These are phyloP conservation scores for Triticum urartu DNA, from an alignment of 176 grass and related monocot genomes.

Conservation along the genomic window DNA sequence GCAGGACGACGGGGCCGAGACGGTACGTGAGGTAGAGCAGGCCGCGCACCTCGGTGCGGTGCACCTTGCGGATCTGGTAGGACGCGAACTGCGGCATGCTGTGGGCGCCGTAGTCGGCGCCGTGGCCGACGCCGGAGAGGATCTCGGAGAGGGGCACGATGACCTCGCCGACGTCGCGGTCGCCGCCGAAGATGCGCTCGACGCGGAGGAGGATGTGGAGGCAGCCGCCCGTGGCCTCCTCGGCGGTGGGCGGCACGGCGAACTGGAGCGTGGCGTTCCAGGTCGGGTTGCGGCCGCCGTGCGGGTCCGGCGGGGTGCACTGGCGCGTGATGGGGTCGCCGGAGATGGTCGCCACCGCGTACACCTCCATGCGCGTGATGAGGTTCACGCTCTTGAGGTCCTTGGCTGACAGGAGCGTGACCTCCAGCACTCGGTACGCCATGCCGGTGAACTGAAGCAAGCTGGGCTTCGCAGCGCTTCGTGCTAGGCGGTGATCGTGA, in stretches of 20 bases:
- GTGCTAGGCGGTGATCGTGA: neutral
- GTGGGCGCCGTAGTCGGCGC: neutral
- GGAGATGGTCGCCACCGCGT: conserved; percentile 59
- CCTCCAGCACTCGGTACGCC: conserved; percentile 61
- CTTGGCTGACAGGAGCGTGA: conserved; percentile 62
- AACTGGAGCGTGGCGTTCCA: conserved; percentile 71
- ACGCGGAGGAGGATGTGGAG: conserved; percentile 70
- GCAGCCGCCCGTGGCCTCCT: conserved; percentile 6
- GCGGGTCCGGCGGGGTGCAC: conserved; percentile 52
- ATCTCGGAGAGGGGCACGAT: conserved; percentile 50
- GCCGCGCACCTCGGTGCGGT: conserved; percentile 48
- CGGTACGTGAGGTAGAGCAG: conserved; percentile 59
- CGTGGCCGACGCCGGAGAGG: neutral
- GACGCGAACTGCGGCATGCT: conserved; percentile 45
- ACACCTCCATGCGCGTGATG: conserved; percentile 66
- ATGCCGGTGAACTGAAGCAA: conserved; percentile 3
- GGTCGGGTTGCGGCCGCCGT: conserved; percentile 53
- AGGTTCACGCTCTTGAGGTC: conserved; percentile 74
- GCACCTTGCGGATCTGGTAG: conserved; percentile 56
- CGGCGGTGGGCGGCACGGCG: conserved; percentile 35
- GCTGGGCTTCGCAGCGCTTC: neutral
- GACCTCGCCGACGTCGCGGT: conserved; percentile 79
- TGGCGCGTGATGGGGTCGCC: conserved; percentile 42
- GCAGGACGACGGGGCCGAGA: conserved; percentile 38
- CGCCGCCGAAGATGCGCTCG: conserved; percentile 54